Evolutionary conservation across 2,329 filamentous ascomycete species (phyloP), one percentile per base, ranked within the genome.

Genomic region (Mollisiaceae sp.): DNA sequence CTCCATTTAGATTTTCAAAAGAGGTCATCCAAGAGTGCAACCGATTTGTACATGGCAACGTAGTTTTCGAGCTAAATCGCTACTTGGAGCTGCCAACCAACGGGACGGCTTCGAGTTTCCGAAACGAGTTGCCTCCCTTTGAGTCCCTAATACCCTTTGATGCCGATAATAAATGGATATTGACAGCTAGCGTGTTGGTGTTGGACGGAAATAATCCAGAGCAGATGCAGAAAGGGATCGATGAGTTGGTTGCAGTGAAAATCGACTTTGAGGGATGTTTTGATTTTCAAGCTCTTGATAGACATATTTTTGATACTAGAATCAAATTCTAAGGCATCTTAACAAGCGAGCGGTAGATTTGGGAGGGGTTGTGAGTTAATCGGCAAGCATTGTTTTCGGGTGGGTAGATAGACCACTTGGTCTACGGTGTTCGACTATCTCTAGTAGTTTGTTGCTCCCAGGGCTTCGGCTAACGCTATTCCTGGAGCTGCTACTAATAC

Each of bases 141-240:
- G 78, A 81, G 2, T 74, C 77, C 0, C 76, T 87, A 8, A 76
- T 80, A 1, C 81, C 81, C 0, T 77, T 86, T 18, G 85, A 86
- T 69, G 75, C 79, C 60, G 74, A 77, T 22, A 76, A 78, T 39
- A 82, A 82, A 55, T 89, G 86, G 86, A 80, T 86, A 59, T 77
- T 89, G 36, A 81, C 80, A 41, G 82, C 87, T 64, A 85, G 81
- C 65, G 76, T 81, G 1, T 80, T 85, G 59, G 84, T 88, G 2
- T 69, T 82, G 8, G 85, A 88, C 65, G 85, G 87, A 61, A 85
- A 81, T 69, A 82, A 85, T 60, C 86, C 85, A 0, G 71, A 71
- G 5, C 85, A 86, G 72, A 80, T 88, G 36, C 79, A 82, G 54
- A 82, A 85, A 69, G 85, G 80, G 0, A 81, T 83, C 47, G 83